Base-by-base conservation (phyloP, 305 asterid genomes). In the Solanum hybrid region DNA sequence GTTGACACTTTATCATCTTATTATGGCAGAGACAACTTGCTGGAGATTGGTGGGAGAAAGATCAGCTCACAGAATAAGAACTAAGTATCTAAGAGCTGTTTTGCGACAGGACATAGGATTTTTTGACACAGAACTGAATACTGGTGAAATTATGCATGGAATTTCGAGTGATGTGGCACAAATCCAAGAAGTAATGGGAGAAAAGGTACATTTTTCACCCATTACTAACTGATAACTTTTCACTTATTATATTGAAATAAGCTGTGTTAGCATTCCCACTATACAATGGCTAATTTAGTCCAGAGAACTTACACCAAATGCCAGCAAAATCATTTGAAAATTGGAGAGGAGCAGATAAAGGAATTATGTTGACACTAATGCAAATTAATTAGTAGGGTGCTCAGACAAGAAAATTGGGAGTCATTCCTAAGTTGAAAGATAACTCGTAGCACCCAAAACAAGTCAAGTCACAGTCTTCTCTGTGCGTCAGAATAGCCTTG, bases 181-280 rank as follows among this genome's bases (percentile, higher is more conserved):
- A 90, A 96, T 96, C 87, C 98, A 96, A 92, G 99, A 95, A 95
- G 97, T 96, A 56, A 95, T 95, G 98, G 95, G 98, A 51, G 98
- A 96, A 78, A 96, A 96, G 98, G 99, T 96, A 85, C 22, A 20
- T 13, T 72, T 82, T 22, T 64, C 12, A 2, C 27, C 20, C 4
- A 29, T 51, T 84, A 51, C 72, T 46, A 46, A 27, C 71, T 42
- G 71, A 40, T 81, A 81, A 27, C 7, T 81, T 16, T 80, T 81
- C 71, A 81, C 69, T 42, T 81, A 16, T 40, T 40, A 42, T 27
- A 40, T 3, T 8, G 71, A 40, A 80, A 81, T 42, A 27, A 80
- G 14, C 69, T 40, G 86, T 26, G 60, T 79, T 37, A 79, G 22
- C 64, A 24, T 37, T 37, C 51, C 64, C 64, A 79, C 64, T 37